Base-by-base conservation (phyloP, 345 rosid genomes). In the Microcos paniculata region DNA sequence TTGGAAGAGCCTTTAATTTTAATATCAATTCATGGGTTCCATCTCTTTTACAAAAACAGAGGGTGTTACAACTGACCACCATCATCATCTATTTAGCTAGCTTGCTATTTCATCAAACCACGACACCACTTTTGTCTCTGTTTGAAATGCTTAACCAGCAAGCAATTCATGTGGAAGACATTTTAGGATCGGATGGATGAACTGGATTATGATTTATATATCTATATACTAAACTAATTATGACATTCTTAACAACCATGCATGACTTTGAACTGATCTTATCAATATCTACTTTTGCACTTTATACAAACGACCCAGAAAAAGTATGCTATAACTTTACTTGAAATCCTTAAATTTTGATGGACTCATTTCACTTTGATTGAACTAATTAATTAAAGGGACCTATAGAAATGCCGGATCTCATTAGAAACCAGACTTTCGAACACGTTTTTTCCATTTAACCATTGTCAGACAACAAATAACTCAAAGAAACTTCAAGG, bases 21-120 rank as follows among this genome's bases (percentile, higher is more conserved):
- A 13, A 33, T 19, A 6, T 38, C 67, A 62, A 62, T 35, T 62
- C 67, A 18, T 62, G 67, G 67, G 45, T 62, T 62, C 67, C 45
- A 33, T 62, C 19, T 23, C 9, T 66, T 42, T 65, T n/a, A 14
- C 24, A 64, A 64, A 12, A 24, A 64, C 14, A 43, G 21, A 43
- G 52, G 70, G 71, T 66, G 53, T 66, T 66, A 43, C 21, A 66
- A 13, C 70, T 13, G 31, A 42, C 70, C 33, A 65, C 70, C 52
- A 65, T 52, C 26, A 56, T 24, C 31, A 66, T 67, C 38, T 67
- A 4, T 46, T 15, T 8, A 15, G 35, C 21, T 8, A 15, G 35
- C 21, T 67, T 67, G 56, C 13, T 67, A 9, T 67, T 67, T 67
- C 71, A 67, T 26, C 71, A 67, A 64, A 46, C 71, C 26, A 23